Evolutionary conservation across 2,329 filamentous ascomycete genomes (phyloP).

Genomic region (Botrytis hyacinthi): DNA sequence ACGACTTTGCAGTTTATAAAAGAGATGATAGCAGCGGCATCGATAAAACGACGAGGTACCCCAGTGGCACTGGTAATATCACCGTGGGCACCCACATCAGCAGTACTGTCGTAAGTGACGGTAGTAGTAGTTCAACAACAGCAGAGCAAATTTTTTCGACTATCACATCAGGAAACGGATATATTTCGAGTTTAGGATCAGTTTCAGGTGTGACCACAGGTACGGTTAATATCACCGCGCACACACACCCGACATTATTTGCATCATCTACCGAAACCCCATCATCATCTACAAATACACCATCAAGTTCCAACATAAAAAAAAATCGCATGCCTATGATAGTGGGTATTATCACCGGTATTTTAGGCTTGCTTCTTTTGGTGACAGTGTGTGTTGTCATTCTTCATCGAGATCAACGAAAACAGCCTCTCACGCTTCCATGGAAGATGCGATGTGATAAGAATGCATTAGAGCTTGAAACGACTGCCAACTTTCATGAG

Average conservation of each 20-base stretch:
- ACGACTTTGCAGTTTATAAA: not conserved
- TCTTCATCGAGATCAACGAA: not conserved
- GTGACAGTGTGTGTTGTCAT: not conserved
- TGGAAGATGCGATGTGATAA: constrained; percentile 1
- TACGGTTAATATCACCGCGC: not conserved
- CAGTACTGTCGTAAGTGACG: not conserved
- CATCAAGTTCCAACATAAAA: not conserved
- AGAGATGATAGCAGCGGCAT: not conserved
- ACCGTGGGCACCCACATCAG: not conserved
- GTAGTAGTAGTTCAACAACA: not conserved
- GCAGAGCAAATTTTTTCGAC: not conserved
- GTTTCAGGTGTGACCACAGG: not conserved
- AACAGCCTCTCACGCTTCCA: not conserved
- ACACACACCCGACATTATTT: not conserved
- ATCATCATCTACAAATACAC: not conserved
- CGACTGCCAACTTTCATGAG: constrained; percentile 5
- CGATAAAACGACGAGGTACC: constrained; percentile 4
- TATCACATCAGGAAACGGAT: not conserved
- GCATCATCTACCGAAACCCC: not conserved
- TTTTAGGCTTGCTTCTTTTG: not conserved
- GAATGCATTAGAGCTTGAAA: constrained; percentile 10
- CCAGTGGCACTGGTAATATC: no score
- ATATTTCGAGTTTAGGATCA: not conserved
- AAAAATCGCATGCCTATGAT: not conserved
- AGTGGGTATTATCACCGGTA: not conserved